These are phyloP conservation scores for Gypsophila paniculata DNA, from an alignment of 179 eudicot genomes.

Conservation along the genomic window DNA sequence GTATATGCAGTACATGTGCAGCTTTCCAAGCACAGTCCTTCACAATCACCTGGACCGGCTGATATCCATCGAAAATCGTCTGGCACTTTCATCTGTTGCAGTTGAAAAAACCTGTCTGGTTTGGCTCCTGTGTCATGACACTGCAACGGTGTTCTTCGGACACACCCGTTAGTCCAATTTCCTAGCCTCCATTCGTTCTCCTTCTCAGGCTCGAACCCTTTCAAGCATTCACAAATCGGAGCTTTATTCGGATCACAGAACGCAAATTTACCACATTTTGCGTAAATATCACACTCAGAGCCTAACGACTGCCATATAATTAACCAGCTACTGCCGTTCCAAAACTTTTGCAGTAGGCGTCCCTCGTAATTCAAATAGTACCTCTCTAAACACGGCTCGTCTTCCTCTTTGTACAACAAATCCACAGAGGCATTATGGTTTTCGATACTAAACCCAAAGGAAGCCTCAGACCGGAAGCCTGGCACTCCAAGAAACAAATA, in stretches of 20 bases:
- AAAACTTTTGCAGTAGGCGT: background rate
- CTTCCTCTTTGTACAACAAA: background rate
- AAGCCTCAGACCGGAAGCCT: background rate
- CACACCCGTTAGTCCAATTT: constrained; percentile 44
- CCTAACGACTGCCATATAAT: constrained; percentile 6
- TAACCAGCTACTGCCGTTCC: constrained; percentile 28
- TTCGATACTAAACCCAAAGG: background rate
- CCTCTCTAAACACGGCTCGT: background rate
- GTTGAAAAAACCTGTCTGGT: constrained; percentile 35
- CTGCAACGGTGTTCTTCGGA: constrained; percentile 28
- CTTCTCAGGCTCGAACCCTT: constrained; percentile 38
- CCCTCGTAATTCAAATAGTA: constrained; percentile 14
- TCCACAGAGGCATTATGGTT: background rate
- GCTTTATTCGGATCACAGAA: constrained; percentile 26
- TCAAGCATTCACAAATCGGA: constrained; percentile 37
- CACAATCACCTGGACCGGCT: background rate
- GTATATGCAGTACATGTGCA: constrained; percentile 26
- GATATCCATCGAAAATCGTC: constrained; percentile 18
- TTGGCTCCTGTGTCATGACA: constrained; percentile 10
- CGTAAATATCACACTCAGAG: constrained; percentile 39
- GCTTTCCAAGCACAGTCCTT: constrained; percentile 3
- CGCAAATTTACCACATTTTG: constrained; percentile 43
- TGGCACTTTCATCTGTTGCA: constrained; percentile 34
- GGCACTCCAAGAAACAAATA: constrained; percentile 28
- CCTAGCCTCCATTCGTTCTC: constrained; percentile 37